Conservation (phyloP, 495 filamentous ascomycete genomes). For the Hypoxylon rickii region DNA sequence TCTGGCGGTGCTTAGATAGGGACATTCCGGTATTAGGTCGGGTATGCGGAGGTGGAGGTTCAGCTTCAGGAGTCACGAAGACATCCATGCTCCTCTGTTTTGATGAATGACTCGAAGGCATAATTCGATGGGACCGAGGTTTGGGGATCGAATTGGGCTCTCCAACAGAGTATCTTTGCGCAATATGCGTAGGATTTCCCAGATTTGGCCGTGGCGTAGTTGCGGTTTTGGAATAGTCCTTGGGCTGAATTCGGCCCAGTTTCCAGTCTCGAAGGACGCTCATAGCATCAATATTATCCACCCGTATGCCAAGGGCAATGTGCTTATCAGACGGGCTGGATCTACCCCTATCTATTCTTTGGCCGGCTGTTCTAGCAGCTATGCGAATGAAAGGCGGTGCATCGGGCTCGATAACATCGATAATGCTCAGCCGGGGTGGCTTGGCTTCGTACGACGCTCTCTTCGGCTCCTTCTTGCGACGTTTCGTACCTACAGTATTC, state of each 20-base stretch:
- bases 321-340: slow-evolving; percentile 76
- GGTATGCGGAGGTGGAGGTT: slow-evolving; percentile 2
- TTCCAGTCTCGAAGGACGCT: slow-evolving; percentile 74
- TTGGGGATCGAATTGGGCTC: slow-evolving; percentile 18
- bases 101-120: slow-evolving; percentile 18
- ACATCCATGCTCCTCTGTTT: slow-evolving; percentile 43
- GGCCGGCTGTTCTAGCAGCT: slow-evolving; percentile 71
- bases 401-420: slow-evolving; percentile 68
- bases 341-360: slow-evolving; percentile 65
- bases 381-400: slow-evolving; percentile 77
- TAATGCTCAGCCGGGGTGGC: slow-evolving; percentile 60
- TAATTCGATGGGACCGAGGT: slow-evolving; percentile 7
- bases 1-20: slow-evolving; percentile 11
- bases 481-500: neutral
- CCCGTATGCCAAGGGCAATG: slow-evolving; percentile 68
- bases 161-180: slow-evolving; percentile 34
- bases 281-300: slow-evolving; percentile 78
- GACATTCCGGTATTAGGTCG: slow-evolving; percentile 7
- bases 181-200: slow-evolving; percentile 38
- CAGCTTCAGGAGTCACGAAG: slow-evolving; percentile 35
- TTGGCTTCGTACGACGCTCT: slow-evolving; percentile 29
- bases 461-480: slow-evolving; percentile 12
- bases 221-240: slow-evolving; percentile 22
- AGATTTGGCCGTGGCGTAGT: slow-evolving; percentile 11
- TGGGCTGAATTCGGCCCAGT: slow-evolving; percentile 65